phyloP scores from a whole-genome alignment of 2,329 filamentous ascomycete species.

The Phaeophleospora eucalypticola region DNA sequence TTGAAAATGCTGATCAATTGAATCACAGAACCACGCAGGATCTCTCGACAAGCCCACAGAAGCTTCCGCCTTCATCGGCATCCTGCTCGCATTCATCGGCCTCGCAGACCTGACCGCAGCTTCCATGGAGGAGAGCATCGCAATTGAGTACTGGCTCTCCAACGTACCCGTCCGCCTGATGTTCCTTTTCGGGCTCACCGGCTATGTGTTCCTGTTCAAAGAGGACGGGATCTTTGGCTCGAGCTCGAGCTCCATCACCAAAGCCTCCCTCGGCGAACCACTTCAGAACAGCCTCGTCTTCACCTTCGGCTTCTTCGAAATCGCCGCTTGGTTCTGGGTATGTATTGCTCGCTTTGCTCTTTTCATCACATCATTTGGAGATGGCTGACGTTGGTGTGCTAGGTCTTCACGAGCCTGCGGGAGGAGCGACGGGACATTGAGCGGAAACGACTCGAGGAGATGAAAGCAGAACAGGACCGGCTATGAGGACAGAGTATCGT shows the following conservation, averaged over 20 bases:
- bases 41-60: slow-evolving; percentile 66
- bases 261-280: slow-evolving; percentile 48
- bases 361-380: background rate
- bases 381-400: slow-evolving; percentile 1
- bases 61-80: slow-evolving; percentile 61
- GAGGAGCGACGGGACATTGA: slow-evolving; percentile 53
- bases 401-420: slow-evolving; percentile 61
- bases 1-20: no score
- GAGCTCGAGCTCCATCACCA: slow-evolving; percentile 18
- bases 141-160: slow-evolving; percentile 46
- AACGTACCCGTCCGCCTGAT: slow-evolving; percentile 61
- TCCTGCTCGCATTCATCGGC: slow-evolving; percentile 63
- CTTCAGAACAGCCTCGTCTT: slow-evolving; percentile 84
- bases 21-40: slow-evolving; percentile 59
- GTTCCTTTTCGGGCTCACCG: slow-evolving; percentile 58
- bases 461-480: slow-evolving; percentile 35
- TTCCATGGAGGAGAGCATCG: slow-evolving; percentile 41
- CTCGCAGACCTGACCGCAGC: slow-evolving; percentile 46
- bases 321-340: slow-evolving; percentile 83
- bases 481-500: slow-evolving; percentile 2
- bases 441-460: slow-evolving; percentile 32
- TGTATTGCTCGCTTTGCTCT: slow-evolving; percentile 20
- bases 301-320: slow-evolving; percentile 78
- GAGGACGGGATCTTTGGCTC: slow-evolving; percentile 46
- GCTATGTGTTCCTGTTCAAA: slow-evolving; percentile 63